Conservation (phyloP, 352 stramenopile species). For the Pythium aquatile region DNA sequence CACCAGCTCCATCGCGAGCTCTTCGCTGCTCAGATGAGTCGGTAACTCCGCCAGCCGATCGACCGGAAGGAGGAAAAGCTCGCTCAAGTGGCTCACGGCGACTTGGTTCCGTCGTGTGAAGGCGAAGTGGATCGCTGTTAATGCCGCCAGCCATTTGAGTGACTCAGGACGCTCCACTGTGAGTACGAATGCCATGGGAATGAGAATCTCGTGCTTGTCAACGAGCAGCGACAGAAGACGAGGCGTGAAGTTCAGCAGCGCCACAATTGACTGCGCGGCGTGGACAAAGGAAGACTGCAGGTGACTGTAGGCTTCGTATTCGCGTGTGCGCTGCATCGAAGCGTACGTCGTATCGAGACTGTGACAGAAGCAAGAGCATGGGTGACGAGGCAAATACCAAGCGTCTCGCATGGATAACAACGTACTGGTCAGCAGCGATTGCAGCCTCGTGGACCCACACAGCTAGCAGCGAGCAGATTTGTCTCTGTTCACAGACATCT, state of each 20-base stretch:
- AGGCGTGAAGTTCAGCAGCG: constrained; percentile 47
- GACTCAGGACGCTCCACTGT: constrained; percentile 47
- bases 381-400: not conserved
- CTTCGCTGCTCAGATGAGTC: constrained; percentile 5
- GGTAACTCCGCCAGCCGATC: constrained; percentile 10
- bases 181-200: constrained; percentile 56
- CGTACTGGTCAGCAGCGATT: constrained; percentile 38
- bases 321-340: constrained; percentile 36
- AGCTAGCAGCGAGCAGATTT: constrained; percentile 40
- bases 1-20: constrained; percentile 36
- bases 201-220: constrained; percentile 39
- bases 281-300: constrained; percentile 50
- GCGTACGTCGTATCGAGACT: constrained; percentile 38
- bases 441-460: constrained; percentile 40
- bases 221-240: constrained; percentile 45
- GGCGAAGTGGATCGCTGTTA: constrained; percentile 49
- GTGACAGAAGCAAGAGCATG: not conserved
- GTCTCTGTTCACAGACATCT: constrained; percentile 20
- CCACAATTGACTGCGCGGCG: constrained; percentile 45
- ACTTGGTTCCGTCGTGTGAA: constrained; percentile 21
- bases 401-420: not conserved
- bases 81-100: constrained; percentile 20
- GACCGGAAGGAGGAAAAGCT: constrained; percentile 22
- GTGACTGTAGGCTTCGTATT: constrained; percentile 58
- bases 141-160: constrained; percentile 62